Evolutionary conservation across 1,284 basidiomycete species (phyloP), one percentile per base, ranked within the genome.

Genomic region (Moesziomyces aphidis): DNA sequence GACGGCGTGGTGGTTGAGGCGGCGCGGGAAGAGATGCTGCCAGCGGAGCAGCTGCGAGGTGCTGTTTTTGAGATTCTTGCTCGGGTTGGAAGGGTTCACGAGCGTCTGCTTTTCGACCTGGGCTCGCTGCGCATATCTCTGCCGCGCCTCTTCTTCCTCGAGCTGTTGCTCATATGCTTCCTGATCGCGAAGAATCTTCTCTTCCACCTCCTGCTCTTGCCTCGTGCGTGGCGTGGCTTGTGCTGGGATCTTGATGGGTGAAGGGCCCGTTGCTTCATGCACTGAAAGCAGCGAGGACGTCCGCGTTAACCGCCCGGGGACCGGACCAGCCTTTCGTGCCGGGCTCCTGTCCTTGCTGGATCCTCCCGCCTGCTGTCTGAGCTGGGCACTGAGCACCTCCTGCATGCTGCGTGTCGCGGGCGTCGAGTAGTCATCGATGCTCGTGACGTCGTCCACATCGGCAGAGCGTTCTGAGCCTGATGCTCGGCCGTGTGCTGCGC

Each of bases 11-110:
- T 93, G 92, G 80, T 90, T 91, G n/a, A 89, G 85, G 5, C 90
- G 89, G 9, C 89, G 88, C 0, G 94, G 91, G 79, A 93, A 92
- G 59, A 92, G 88, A 82, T 97, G 94, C 80, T 96, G 92, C 94
- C 95, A 84, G 45, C 82, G 73, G 22, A 82, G 70, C 19, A 83
- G 55, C 59, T 83, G 71, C 31, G 66, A 69, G 4, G 64, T 57
- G 44, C 43, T 52, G 43, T 61, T 64, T 39, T 61, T 52, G 26
- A 75, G 51, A 22, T 73, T 72, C 55, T 80, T 78, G 62, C 64
- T 76, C 6, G 80, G 80, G 39, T 83, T 83, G n/a, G 78, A 80
- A 0, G 81, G 82, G 49, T 83, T 83, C 46, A 83, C 79, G 1
- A 83, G 61, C 8, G 81, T 79, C 58, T 81, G 81, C 69, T 82